Evolutionary conservation across 192 early-diverging fungal genomes (phyloP).

Genomic region (Entomortierella beljakovae): DNA sequence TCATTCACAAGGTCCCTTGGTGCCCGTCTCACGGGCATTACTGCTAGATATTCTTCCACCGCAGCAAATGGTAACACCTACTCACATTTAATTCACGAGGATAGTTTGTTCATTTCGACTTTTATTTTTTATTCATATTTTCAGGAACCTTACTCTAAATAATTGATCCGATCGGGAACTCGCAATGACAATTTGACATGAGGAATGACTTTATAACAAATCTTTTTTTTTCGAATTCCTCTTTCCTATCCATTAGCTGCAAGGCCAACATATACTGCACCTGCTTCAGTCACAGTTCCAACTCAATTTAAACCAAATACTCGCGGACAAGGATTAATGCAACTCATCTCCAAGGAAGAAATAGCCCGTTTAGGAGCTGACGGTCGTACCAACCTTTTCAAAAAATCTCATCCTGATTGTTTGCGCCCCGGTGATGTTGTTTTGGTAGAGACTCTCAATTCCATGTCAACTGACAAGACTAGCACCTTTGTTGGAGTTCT

Average conservation of each 20-base stretch:
- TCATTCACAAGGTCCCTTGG: constrained; percentile 47
- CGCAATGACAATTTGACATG: too few species aligned
- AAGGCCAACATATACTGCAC: constrained; percentile 52
- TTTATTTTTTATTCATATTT: too few species aligned
- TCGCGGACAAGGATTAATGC: constrained; percentile 71
- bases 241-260: constrained; percentile 13
- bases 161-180: too few species aligned
- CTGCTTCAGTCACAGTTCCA: constrained; percentile 50
- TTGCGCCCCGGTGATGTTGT: constrained; percentile 74
- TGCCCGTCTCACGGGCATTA: constrained; percentile 34
- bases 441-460: constrained; percentile 75
- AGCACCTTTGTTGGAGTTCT: constrained; percentile 79
- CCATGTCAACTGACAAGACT: constrained; percentile 56
- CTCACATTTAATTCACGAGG: not conserved
- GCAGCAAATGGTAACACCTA: constrained; percentile 30
- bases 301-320: constrained; percentile 61
- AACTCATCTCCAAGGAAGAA: constrained; percentile 71
- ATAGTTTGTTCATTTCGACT: too few species aligned
- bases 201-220: too few species aligned
- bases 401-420: constrained; percentile 65
- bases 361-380: constrained; percentile 66
- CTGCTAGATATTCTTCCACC: constrained; percentile 48
- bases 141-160: too few species aligned
- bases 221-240: not conserved
- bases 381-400: constrained; percentile 71